phyloP scores from a whole-genome alignment of 345 rosid genomes.

The Eucalyptus tenuipes region DNA sequence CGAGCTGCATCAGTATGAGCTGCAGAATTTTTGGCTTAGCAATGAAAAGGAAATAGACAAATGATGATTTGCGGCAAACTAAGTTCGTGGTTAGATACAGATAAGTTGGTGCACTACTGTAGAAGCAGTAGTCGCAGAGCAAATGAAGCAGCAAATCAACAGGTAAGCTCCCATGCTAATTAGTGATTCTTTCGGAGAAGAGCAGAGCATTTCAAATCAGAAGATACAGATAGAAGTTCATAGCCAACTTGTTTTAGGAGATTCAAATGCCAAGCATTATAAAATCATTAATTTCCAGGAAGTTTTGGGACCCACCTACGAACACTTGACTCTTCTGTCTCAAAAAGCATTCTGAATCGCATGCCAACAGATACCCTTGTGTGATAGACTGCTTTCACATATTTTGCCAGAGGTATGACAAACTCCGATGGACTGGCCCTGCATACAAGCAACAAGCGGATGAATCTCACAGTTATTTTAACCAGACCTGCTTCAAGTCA shows the following conservation, averaged over 20 bases:
- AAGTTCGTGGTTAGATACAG: background rate
- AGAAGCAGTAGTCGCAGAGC: background rate
- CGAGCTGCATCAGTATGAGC: background rate
- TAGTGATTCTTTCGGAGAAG: background rate
- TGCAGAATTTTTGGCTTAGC: background rate
- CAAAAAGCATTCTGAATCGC: slow-evolving; percentile 59
- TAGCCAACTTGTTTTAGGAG: background rate
- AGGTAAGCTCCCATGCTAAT: background rate
- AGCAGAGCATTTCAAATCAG: background rate
- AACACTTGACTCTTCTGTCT: slow-evolving; percentile 55
- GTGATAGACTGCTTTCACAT: slow-evolving; percentile 37
- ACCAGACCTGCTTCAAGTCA: background rate
- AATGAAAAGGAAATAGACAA: background rate
- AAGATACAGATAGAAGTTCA: background rate
- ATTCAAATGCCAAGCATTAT: background rate
- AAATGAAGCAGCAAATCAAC: background rate
- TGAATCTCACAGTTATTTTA: background rate
- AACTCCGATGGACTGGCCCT: slow-evolving; percentile 60
- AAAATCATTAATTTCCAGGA: background rate
- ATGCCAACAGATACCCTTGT: slow-evolving; percentile 47
- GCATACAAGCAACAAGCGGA: slow-evolving; percentile 3
- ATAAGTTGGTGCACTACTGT: background rate
- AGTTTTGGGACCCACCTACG: slow-evolving; percentile 25
- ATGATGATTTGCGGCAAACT: background rate
- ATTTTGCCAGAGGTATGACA: slow-evolving; percentile 44